Evolutionary conservation across 257 asterid genomes (phyloP).

Genomic region (Nicotiana paniculata): DNA sequence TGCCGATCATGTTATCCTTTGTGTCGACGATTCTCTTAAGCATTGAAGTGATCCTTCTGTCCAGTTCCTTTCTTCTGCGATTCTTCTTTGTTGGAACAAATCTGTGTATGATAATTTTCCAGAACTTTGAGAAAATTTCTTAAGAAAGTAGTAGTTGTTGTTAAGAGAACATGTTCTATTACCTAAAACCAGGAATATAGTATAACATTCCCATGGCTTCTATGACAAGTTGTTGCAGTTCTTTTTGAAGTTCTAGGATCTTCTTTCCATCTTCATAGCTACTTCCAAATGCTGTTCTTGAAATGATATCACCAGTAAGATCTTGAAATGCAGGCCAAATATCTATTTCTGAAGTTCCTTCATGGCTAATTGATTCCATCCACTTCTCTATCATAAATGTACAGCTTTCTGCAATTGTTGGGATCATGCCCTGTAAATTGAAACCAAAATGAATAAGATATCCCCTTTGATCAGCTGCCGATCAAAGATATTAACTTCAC

Average conservation of each 20-base stretch:
- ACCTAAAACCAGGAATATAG: constrained; percentile 47
- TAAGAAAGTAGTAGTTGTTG: neutral
- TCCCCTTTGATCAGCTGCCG: neutral
- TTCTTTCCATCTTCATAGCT: constrained; percentile 31
- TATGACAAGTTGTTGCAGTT: constrained; percentile 36
- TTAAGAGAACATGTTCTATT: neutral
- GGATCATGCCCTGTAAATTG: constrained; percentile 33
- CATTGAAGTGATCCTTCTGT: constrained; percentile 32
- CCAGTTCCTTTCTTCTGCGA: constrained; percentile 30
- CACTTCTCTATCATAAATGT: constrained; percentile 29
- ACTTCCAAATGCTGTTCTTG: constrained; percentile 48
- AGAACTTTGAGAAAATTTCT: neutral
- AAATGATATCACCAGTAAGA: constrained; percentile 34
- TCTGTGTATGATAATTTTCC: constrained; percentile 13
- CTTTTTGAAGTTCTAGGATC: constrained; percentile 39
- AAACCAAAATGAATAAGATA: neutral
- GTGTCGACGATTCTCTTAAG: constrained; percentile 31
- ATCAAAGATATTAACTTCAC: no score
- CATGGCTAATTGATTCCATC: constrained; percentile 20
- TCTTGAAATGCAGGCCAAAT: constrained; percentile 42
- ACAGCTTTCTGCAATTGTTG: constrained; percentile 27
- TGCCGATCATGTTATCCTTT: constrained; percentile 22
- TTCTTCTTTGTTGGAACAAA: constrained; percentile 52
- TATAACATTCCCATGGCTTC: constrained; percentile 33
- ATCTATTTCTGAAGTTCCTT: constrained; percentile 36